Conservation (phyloP, 1,284 basidiomycete genomes). For the Malassezia sympodialis region DNA sequence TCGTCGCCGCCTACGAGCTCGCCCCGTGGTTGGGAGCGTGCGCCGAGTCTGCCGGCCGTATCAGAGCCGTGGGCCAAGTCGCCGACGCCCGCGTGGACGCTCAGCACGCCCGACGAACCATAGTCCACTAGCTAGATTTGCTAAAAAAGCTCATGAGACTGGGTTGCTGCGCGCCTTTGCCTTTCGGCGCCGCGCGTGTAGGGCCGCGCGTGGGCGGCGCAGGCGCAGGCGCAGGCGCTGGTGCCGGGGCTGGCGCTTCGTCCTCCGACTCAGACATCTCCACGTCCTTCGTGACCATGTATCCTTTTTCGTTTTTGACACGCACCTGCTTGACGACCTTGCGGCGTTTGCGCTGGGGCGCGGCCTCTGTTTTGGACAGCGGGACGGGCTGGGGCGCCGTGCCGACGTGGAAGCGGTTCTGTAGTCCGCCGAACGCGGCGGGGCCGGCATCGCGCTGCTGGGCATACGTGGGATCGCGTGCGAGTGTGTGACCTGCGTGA, state of each 20-base stretch:
- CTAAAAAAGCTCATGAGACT: slow-evolving; percentile 14
- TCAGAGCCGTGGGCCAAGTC: neutral
- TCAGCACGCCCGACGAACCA: neutral
- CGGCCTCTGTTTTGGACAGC: neutral
- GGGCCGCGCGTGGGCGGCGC: neutral
- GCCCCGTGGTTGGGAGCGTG: neutral
- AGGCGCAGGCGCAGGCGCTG: neutral
- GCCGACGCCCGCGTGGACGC: neutral
- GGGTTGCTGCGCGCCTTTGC: slow-evolving; percentile 4
- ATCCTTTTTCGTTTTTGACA: slow-evolving; percentile 37
- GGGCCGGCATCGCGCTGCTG: neutral
- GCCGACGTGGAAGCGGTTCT: neutral
- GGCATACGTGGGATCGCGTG: neutral
- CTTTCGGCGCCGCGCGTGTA: neutral
- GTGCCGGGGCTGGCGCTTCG: slow-evolving; percentile 7
- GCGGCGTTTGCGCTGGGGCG: slow-evolving; percentile 27
- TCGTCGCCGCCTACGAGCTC: slow-evolving; percentile 1
- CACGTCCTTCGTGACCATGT: slow-evolving; percentile 25
- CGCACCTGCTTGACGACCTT: slow-evolving; percentile 33
- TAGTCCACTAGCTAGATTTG: slow-evolving; percentile 2
- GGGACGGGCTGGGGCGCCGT: neutral
- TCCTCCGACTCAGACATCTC: slow-evolving; percentile 38
- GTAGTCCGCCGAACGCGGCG: neutral
- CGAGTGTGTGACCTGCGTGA: neutral
- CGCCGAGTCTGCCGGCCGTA: neutral